Evolutionary conservation across 225 moss, liverwort and hornwort species (phyloP).

Genomic region (Rhytidiadelphus loreus): DNA sequence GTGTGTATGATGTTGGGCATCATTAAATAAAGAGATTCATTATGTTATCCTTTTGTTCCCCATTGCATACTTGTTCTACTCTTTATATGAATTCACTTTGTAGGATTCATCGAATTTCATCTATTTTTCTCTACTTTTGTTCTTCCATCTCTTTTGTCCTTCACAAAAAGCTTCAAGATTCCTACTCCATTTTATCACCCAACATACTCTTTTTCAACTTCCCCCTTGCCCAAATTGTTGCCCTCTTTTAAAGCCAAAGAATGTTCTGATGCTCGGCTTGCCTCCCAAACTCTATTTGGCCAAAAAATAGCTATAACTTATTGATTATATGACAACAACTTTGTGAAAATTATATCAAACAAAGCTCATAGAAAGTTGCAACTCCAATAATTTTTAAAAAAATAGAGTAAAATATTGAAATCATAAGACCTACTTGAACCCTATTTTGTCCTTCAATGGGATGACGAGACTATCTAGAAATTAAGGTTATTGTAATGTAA

Average conservation of each 20-base stretch:
- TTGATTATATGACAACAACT: background rate
- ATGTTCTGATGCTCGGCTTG: background rate
- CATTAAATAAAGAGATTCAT: no score
- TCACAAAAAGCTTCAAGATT: background rate
- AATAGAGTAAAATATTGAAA: no score
- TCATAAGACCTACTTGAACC: no score
- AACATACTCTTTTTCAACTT: background rate
- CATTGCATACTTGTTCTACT: no score
- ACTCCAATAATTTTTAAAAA: fast-evolving
- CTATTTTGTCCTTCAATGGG: no score
- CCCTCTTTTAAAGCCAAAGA: background rate
- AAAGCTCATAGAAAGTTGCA: no score
- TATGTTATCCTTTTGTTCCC: no score
- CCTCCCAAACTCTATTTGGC: fast-evolving
- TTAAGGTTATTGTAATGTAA: no score
- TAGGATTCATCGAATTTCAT: background rate
- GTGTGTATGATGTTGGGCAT: no score
- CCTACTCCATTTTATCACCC: background rate
- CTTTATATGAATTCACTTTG: fast-evolving
- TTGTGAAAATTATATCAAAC: background rate
- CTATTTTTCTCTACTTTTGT: background rate
- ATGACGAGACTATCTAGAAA: no score
- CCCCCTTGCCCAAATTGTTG: background rate
- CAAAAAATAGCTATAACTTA: background rate
- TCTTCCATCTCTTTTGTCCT: background rate